Evolutionary conservation across 441 rosid genomes (phyloP).

Genomic region (Pelargonium cotyledonis): DNA sequence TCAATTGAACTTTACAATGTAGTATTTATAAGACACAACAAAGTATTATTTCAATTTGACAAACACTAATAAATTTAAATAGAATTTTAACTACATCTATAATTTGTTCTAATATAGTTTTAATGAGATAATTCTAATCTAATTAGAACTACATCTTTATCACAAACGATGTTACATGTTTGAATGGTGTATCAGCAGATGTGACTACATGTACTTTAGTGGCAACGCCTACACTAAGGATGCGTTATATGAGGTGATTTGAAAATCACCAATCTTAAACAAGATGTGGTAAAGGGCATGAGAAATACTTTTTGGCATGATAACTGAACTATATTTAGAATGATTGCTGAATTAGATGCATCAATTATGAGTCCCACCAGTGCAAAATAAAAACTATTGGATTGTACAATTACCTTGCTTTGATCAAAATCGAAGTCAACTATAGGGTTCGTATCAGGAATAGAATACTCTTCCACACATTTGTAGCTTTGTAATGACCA

Average conservation of each 20-base stretch:
- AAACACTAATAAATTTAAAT: no score
- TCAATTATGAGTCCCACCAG: background rate
- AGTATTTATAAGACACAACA: no score
- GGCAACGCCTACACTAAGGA: background rate
- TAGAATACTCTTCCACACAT: constrained; percentile 59
- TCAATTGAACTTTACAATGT: no score
- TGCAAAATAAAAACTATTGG: background rate
- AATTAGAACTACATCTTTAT: no score
- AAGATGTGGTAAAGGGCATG: background rate
- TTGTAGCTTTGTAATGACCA: constrained; percentile 68
- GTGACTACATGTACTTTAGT: background rate
- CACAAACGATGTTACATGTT: background rate
- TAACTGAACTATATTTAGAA: background rate
- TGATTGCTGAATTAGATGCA: background rate
- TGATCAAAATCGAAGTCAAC: constrained; percentile 88
- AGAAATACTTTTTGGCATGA: background rate
- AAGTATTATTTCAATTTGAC: no score
- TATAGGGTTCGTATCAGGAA: constrained; percentile 47
- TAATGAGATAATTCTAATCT: no score
- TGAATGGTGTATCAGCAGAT: background rate
- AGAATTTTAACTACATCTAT: no score
- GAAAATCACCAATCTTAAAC: background rate
- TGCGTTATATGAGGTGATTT: background rate
- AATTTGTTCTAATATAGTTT: no score
- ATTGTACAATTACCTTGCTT: constrained; percentile 59